Evolutionary conservation across 2,329 filamentous ascomycete genomes (phyloP), one percentile per base, ranked within the genome.

Genomic region (Cladosporium cucumerinum): DNA sequence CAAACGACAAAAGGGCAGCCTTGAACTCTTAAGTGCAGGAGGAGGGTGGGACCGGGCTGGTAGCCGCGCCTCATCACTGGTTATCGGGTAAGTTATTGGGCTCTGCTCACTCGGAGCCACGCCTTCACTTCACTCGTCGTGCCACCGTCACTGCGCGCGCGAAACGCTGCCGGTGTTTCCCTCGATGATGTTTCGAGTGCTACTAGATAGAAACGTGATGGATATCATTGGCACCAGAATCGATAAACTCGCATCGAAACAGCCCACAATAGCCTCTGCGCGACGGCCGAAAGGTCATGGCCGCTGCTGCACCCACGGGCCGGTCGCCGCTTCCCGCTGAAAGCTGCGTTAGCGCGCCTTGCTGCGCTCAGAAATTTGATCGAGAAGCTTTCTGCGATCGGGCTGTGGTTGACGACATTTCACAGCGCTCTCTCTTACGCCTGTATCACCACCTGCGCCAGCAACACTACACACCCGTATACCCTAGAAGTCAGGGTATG

Each of bases 401-500:
- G 60, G 48, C 59, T 55, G 49, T 36, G 46, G 48, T 62, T 63
- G 64, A 65, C 64, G 66, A 57, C 66, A 67, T 67, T 30, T 64
- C 46, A 39, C 62, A 55, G 49, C 34, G 36, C 51, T 32, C 46
- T 55, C 36, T 51, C 21, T 43, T 30, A 48, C 30, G 46, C 61
- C 48, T 49, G 39, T 57, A 23, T n/a, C 26, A 52, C 63, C 59
- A 55, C 25, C 48, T 43, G 48, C 60, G 57, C 39, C 60, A 14
- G 43, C 46, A 57, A 32, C 25, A 57, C 59, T 52, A 66, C 48
- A 60, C 36, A 46, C 28, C 21, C 32, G 25, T 48, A 32, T 64
- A 52, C 25, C 63, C 57, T 36, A 49, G 55, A 55, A 36, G 57
- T 51, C 58, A 57, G 67, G 67, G 63, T 63, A 73, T 75, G 72